Evolutionary conservation across 2,329 filamentous ascomycete genomes (phyloP).

Genomic region (Pyrenophora tritici-repentis): DNA sequence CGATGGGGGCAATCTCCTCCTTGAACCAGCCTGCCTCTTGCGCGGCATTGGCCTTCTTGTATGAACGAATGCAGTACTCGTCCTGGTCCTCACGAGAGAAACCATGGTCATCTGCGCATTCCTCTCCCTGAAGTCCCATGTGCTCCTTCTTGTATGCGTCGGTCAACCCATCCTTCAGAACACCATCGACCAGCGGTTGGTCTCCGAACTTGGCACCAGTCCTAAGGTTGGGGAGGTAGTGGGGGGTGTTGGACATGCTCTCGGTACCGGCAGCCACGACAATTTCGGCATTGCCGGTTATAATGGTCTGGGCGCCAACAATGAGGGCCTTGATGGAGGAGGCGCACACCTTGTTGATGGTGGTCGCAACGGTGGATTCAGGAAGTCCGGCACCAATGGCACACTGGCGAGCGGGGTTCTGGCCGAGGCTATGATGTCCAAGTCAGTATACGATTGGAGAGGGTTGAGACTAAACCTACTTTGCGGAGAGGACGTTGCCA

Average conservation of each 20-base stretch:
- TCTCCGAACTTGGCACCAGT: constrained; percentile 93
- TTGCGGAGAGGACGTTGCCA: constrained; percentile 95
- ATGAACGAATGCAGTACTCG: constrained; percentile 91
- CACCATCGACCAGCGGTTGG: constrained; percentile 83
- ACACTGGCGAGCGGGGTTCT: constrained; percentile 95
- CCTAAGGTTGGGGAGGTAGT: constrained; percentile 89
- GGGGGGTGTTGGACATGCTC: constrained; percentile 97
- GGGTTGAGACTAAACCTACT: constrained; percentile 60
- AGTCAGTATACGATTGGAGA: constrained; percentile 4
- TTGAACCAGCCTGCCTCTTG: constrained; percentile 80
- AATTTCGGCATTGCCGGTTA: constrained; percentile 90
- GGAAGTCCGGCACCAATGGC: constrained; percentile 86
- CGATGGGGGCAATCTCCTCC: constrained; percentile 85
- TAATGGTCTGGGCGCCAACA: constrained; percentile 93
- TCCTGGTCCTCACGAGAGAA: constrained; percentile 88
- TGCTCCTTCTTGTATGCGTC: constrained; percentile 96
- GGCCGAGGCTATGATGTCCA: constrained; percentile 73
- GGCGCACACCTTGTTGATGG: constrained; percentile 98
- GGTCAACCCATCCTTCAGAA: constrained; percentile 91
- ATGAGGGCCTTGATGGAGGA: constrained; percentile 94
- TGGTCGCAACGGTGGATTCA: constrained; percentile 81
- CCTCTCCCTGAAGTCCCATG: constrained; percentile 92
- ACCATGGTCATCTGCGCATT: constrained; percentile 83
- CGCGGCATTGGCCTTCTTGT: constrained; percentile 89
- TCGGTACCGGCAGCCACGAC: constrained; percentile 94